Conservation (phyloP, 2,329 filamentous ascomycete species). For the Apiospora phragmitis region DNA sequence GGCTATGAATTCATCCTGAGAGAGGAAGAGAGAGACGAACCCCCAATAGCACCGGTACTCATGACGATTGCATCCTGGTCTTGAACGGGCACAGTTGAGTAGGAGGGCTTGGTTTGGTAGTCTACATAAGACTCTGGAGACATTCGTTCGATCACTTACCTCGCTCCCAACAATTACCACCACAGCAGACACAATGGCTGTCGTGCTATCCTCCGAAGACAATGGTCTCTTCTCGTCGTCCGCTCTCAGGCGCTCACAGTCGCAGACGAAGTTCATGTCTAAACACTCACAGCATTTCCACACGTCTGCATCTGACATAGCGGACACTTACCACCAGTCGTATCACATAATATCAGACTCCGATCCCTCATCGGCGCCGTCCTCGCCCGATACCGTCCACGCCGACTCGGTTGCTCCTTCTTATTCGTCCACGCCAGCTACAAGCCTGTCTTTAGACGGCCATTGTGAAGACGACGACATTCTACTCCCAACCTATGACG, state of each 20-base stretch:
- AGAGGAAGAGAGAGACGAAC: not conserved
- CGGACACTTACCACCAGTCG: slow-evolving; percentile 43
- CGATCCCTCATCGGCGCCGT: slow-evolving; percentile 53
- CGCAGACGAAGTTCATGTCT: slow-evolving; percentile 56
- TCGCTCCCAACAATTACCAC: not conserved
- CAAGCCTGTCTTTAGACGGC: slow-evolving; percentile 62
- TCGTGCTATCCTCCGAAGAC: slow-evolving; percentile 59
- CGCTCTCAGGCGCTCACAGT: slow-evolving; percentile 59
- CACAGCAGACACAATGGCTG: slow-evolving; percentile 45
- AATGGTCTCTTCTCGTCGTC: slow-evolving; percentile 56
- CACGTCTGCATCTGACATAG: slow-evolving; percentile 46
- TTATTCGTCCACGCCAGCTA: slow-evolving; percentile 62
- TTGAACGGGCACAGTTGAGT: slow-evolving; percentile 20
- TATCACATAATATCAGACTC: slow-evolving; percentile 42
- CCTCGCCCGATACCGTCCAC: slow-evolving; percentile 54
- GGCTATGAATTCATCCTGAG: not conserved
- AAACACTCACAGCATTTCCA: slow-evolving; percentile 41
- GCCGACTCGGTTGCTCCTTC: slow-evolving; percentile 57
- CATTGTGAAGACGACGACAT: slow-evolving; percentile 52
- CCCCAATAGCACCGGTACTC: slow-evolving; percentile 1
- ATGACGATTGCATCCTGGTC: slow-evolving; percentile 14
- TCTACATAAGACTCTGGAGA: not conserved
- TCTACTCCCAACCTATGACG: slow-evolving; percentile 45
- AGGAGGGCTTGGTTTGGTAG: slow-evolving; percentile 25
- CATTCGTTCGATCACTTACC: not conserved